phyloP scores from a whole-genome alignment of 495 filamentous ascomycete genomes.

The Hyaloscypha variabilis region DNA sequence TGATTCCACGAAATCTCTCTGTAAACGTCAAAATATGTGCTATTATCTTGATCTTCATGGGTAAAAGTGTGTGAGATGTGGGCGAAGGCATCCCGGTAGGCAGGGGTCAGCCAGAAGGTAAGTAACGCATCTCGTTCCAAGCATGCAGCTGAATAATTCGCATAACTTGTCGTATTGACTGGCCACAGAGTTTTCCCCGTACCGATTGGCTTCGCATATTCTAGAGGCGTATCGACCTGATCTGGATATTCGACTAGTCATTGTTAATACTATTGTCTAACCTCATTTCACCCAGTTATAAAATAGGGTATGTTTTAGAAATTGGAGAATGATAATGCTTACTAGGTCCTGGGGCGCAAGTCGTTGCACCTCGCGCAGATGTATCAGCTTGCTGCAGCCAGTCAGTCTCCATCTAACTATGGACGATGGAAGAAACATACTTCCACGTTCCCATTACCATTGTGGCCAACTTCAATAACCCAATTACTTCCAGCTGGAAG shows the following conservation, averaged over 20 bases:
- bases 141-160: conserved; percentile 49
- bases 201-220: conserved; percentile 60
- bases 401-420: background rate
- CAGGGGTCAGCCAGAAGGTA: conserved; percentile 49
- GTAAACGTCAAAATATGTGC: conserved; percentile 57
- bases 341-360: conserved; percentile 20
- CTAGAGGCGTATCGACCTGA: conserved; percentile 51
- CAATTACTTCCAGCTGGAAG: conserved; percentile 48
- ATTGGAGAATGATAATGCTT: background rate
- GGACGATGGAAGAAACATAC: conserved; percentile 19
- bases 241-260: conserved; percentile 29
- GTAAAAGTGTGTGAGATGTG: conserved; percentile 66
- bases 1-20: conserved; percentile 64
- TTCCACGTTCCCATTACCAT: conserved; percentile 63
- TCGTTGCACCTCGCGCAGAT: conserved; percentile 14
- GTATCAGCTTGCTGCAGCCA: background rate
- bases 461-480: conserved; percentile 61
- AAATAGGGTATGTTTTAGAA: too few relatives aligned
- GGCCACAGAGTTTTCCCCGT: conserved; percentile 60
- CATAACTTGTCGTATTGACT: conserved; percentile 43
- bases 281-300: background rate
- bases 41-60: conserved; percentile 60
- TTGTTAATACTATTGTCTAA: conserved; percentile 1
- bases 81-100: conserved; percentile 54
- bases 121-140: conserved; percentile 49